Evolutionary conservation across 257 asterid genomes (phyloP), one percentile per base, ranked within the genome.

Genomic region (Parsonsia alboflavescens): DNA sequence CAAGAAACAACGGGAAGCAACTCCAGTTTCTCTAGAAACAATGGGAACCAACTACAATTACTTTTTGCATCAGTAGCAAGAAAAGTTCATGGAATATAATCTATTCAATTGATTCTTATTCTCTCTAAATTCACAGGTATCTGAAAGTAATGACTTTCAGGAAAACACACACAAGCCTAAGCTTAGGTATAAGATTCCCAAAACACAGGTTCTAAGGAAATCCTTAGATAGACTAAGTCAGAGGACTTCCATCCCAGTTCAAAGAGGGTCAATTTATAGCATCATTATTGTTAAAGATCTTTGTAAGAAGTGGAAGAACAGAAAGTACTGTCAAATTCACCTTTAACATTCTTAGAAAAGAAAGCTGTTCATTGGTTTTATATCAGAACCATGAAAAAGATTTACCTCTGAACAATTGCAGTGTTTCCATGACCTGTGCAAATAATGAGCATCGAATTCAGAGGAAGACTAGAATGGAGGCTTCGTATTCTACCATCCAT

Each of bases 341-440:
- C 68, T 56, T n/a, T 52, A 42, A 10, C 17, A 50, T 26, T 58
- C 26, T 46, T 15, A 1, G 28, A 24, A 3, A n/a, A 63, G 36
- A 71, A 49, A 26, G 21, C 16, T 21, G 7, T 17, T 24, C 12
- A n/a, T 41, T 7, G 17, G 49, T 22, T 45, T 10, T 28, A 21
- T 63, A 22, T 71, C 45, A 54, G 28, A 58, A 22, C 71, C 52
- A 17, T 10, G 33, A 33, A 33, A 76, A 10, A 15, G n/a, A 73
- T 85, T 82, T 84, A 95, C 99, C 94, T 89, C 59, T 89, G 90
- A 57, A 91, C 99, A 63, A 84, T 80, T 61, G 93, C 96, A 15
- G 93, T 90, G 87, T 95, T 93, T 64, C 99, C 99, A 74, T 95
- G 99, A 75, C 99, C 98, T 1, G 98, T 87, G 80, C 96, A 91